phyloP scores from a whole-genome alignment of 495 filamentous ascomycete species.

The Penicillium taxi region DNA sequence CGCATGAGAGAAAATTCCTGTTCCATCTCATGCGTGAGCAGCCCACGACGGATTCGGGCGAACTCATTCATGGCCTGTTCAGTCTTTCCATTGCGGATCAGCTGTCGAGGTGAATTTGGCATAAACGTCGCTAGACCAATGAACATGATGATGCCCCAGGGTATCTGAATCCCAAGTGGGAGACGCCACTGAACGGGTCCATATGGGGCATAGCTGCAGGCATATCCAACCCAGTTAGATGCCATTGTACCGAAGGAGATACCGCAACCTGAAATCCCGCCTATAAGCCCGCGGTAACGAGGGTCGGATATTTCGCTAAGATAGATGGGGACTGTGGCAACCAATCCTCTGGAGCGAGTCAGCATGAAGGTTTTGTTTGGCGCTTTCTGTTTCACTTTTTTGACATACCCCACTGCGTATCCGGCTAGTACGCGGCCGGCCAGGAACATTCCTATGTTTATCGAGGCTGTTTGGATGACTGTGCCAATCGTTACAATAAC shows the following conservation, averaged over 20 bases:
- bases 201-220: slow-evolving; percentile 48
- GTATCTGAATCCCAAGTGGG: slow-evolving; percentile 50
- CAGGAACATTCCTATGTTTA: slow-evolving; percentile 55
- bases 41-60: slow-evolving; percentile 40
- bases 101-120: slow-evolving; percentile 50
- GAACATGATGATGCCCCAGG: slow-evolving; percentile 53
- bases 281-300: slow-evolving; percentile 46
- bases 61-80: slow-evolving; percentile 46
- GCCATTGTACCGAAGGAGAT: slow-evolving; percentile 52
- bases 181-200: slow-evolving; percentile 50
- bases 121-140: slow-evolving; percentile 49
- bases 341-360: slow-evolving; percentile 34
- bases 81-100: slow-evolving; percentile 46
- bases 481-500: slow-evolving; percentile 50
- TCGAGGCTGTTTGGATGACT: slow-evolving; percentile 47
- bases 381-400: not conserved
- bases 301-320: slow-evolving; percentile 52
- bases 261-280: slow-evolving; percentile 50
- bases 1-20: slow-evolving; percentile 50
- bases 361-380: not conserved
- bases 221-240: slow-evolving; percentile 52
- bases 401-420: slow-evolving; percentile 43
- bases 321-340: slow-evolving; percentile 51
- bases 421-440: slow-evolving; percentile 50
- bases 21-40: slow-evolving; percentile 38